Percentiles rank a stretch among this genome's conserved stretches.
phyloP scores from a whole-genome alignment of 768 basidiomycete genomes.

The Auriculariales sp. region DNA sequence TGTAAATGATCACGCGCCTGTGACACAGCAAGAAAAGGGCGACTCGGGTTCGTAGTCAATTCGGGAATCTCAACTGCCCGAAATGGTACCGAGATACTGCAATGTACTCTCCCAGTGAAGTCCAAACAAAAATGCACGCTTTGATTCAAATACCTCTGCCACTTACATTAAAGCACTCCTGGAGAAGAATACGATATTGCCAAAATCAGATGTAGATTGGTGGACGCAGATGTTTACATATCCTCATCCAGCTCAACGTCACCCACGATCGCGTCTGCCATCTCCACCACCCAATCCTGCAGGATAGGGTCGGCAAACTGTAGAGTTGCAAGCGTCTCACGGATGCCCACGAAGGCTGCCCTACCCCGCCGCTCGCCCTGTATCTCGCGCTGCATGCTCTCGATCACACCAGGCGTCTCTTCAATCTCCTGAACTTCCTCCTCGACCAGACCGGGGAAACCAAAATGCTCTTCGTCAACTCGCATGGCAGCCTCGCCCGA shows the following conservation, averaged over 20 bases:
- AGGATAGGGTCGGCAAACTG: neutral
- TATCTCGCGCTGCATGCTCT: conserved; percentile 1
- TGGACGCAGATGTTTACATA: no score
- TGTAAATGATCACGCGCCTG: no score
- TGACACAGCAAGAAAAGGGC: no score
- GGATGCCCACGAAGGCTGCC: conserved; percentile 2
- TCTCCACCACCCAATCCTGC: neutral
- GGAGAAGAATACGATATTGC: no score
- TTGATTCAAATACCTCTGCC: no score
- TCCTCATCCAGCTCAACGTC: conserved; percentile 11
- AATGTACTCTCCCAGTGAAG: no score
- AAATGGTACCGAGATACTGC: no score
- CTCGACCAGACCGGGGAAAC: conserved; percentile 73
- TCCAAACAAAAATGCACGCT: no score
- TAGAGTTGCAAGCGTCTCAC: neutral
- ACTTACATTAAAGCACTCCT: no score
- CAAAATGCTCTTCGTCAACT: conserved; percentile 74
- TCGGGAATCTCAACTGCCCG: no score
- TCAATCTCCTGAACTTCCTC: conserved; percentile 26
- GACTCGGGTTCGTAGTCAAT: no score
- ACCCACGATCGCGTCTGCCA: neutral
- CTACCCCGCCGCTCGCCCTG: conserved; percentile 1
- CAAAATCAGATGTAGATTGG: no score
- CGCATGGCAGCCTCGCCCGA: conserved; percentile 52
- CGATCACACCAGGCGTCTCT: neutral